Evolutionary conservation across 805 yeast genomes (phyloP), one percentile per base, ranked within the genome.

Genomic region (Debaryomyces hansenii): DNA sequence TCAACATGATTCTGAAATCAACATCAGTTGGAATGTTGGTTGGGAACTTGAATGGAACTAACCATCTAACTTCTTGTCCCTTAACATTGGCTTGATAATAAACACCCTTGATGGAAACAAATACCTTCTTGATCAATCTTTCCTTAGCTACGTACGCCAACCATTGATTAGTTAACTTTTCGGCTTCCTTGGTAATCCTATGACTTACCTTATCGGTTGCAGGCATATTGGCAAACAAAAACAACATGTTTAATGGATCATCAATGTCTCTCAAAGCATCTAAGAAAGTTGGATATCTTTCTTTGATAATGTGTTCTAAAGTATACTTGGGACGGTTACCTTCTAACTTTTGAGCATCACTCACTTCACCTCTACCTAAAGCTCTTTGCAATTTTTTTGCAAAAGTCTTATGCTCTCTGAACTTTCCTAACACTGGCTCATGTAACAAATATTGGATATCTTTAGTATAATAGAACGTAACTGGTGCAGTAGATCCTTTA

Each of bases 401-500:
- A 69, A 94, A 94, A 5, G 94, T 80, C 76, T 94, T 94, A 71
- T 94, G 98, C 49, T 91, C 96, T 72, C 99, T 83, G 70, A 94
- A 94, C 69, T 88, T 90, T 51, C 78, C 80, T 58, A 94, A 76
- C 20, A 94, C 87, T 4, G 98, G 98, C 72, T 94, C 99, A 66
- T 94, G 99, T 74, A 90, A 72, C 57, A 94, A 75, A 67, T 92
- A 94, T 69, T 91, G 96, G 54, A 94, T 94, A 67, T 94, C 99
- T 69, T 90, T 94, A 53, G 85, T 67, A 66, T 90, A 92, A 72
- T 94, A 94, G 66, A 94, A 95, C 3, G 99, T 94, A 20, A 87
- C 86, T 40, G 96, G 96, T 20, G 95, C 96, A 6, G 97, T 89
- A n/a, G 96, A 87, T 18, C 99, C 98, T 70, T 90, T 94, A 70